Conservation (phyloP, 768 basidiomycete species). For the Hypholoma fasciculare region DNA sequence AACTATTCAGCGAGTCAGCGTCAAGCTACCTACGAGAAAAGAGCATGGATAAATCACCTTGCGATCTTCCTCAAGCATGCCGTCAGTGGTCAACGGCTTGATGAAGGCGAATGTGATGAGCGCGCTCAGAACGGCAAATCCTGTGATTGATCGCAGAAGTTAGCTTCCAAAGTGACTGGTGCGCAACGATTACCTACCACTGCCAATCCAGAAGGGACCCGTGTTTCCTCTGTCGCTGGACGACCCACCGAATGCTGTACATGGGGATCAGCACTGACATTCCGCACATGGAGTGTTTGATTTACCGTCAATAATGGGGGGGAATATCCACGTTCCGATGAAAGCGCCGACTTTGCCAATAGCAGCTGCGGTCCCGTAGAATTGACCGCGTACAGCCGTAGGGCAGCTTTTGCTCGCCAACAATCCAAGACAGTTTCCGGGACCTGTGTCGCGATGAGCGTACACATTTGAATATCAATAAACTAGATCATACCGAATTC, state of each 20-base stretch:
- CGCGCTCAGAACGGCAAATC: constrained; percentile 79
- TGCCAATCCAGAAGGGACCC: constrained; percentile 88
- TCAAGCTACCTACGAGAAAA: neutral
- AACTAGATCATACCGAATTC: constrained; percentile 65
- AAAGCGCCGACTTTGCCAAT: constrained; percentile 86
- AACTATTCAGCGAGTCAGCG: constrained; percentile 44
- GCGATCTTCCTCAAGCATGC: constrained; percentile 77
- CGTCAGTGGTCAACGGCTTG: constrained; percentile 70
- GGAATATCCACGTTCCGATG: constrained; percentile 77
- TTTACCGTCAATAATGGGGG: constrained; percentile 61
- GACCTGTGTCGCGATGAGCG: constrained; percentile 38
- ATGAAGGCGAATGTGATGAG: constrained; percentile 72
- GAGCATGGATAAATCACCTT: constrained; percentile 33
- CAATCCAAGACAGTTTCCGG: constrained; percentile 85
- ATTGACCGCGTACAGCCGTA: constrained; percentile 83
- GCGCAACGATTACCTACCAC: constrained; percentile 35
- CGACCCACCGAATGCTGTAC: constrained; percentile 63
- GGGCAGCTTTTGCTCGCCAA: constrained; percentile 85
- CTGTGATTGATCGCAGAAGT: constrained; percentile 24
- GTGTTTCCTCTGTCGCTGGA: constrained; percentile 61
- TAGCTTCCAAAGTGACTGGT: neutral
- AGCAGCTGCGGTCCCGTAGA: constrained; percentile 86
- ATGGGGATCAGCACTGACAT: constrained; percentile 4
- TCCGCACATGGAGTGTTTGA: neutral
- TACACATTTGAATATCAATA: neutral